Evolutionary conservation across 495 filamentous ascomycete genomes (phyloP), one percentile per base, ranked within the genome.

Genomic region (Trichoderma orchidacearum): DNA sequence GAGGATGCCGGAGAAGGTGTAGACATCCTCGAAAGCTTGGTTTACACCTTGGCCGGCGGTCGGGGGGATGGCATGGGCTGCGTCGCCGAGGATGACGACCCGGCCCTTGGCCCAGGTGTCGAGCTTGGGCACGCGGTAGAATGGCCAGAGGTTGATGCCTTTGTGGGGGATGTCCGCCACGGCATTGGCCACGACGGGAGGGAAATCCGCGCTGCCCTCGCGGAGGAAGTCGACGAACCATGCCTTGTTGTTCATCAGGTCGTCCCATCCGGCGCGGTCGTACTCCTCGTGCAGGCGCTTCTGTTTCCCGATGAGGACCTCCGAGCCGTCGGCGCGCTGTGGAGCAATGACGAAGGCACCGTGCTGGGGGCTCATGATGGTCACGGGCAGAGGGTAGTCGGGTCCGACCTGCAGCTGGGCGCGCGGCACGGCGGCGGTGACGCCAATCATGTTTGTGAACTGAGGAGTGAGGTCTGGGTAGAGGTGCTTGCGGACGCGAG

Each of bases 271-370:
- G 5, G 53, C 58, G n/a, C 50, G 21, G 41, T 60, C 55, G 21
- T 29, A 17, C 23, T 58, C 30, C 28, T 57, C 56, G 5, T 54
- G 21, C 9, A 63, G 52, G 21, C 52, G 61, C 18, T 64, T 63
- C 61, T 76, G 74, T 2, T 63, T 66, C 0, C 76, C 75, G 7
- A 75, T 65, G 9, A 79, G 58, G 3, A 75, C 58, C 54, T 78
- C 72, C 0, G 65, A 68, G 1, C 76, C 77, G 58, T 77, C 72
- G 3, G 54, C 30, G 17, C 62, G 64, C 54, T 80, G 76, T 0
- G 73, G 73, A 3, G 74, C 74, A 6, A 80, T 66, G 25, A 80
- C 59, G 41, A 77, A 77, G 8, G 70, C 69, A 0, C 75, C 74
- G 12, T 64, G 61, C 21, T 48, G 9, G n/a, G 64, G 60, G 34